Conservation (phyloP, 176 grass and related monocot species). For the Canna indica region DNA sequence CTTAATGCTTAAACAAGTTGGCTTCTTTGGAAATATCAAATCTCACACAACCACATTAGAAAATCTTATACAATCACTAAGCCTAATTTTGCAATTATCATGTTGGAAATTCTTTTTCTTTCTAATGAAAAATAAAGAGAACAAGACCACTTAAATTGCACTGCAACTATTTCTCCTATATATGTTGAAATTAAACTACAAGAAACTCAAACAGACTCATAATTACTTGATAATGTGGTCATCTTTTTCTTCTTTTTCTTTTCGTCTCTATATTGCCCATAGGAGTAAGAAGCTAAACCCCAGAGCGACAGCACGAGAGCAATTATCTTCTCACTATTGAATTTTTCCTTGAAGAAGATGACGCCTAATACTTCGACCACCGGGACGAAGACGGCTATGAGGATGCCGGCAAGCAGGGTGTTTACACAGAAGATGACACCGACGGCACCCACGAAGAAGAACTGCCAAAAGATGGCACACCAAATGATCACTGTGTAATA, state of each 20-base stretch:
- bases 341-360: conserved; percentile 56
- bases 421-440: conserved; percentile 45
- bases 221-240: no score
- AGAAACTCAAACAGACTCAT: no score
- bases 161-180: no score
- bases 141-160: no score
- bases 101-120: no score
- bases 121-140: no score
- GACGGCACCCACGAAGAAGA: conserved; percentile 28
- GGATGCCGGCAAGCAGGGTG: conserved; percentile 62
- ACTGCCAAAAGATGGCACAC: conserved; percentile 30
- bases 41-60: no score
- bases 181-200: no score
- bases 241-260: not conserved
- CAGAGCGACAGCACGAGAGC: conserved; percentile 63
- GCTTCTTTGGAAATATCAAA: no score
- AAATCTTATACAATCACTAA: no score
- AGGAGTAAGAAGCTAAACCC: conserved; percentile 76
- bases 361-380: conserved; percentile 55
- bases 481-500: conserved; percentile 55
- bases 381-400: conserved; percentile 63
- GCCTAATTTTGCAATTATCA: no score
- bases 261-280: conserved; percentile 44
- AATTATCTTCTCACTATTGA: conserved; percentile 51
- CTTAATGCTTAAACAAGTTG: no score